phyloP scores from a whole-genome alignment of 495 filamentous ascomycete genomes.

The Hypoxylon fragiforme region DNA sequence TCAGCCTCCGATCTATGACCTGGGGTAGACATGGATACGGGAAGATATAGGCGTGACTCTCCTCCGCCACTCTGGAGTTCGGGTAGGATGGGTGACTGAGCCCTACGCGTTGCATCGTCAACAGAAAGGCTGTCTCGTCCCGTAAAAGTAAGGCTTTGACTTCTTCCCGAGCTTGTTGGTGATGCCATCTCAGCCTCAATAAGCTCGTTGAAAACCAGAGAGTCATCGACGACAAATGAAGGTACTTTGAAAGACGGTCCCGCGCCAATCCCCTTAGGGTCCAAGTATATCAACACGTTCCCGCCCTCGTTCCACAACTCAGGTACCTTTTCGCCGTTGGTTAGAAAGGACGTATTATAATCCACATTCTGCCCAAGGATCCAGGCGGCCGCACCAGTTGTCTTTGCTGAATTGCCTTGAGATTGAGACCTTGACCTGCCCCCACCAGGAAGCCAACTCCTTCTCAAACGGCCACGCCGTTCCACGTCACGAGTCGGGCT shows the following conservation, averaged over 20 bases:
- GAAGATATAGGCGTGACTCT: conserved; percentile 73
- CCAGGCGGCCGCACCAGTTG: conserved; percentile 58
- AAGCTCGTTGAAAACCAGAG: conserved; percentile 67
- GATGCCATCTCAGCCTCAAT: conserved; percentile 63
- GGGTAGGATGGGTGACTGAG: conserved; percentile 40
- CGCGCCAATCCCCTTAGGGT: conserved; percentile 64
- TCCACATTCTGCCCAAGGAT: conserved; percentile 60
- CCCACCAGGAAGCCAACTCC: conserved; percentile 51
- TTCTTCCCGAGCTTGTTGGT: conserved; percentile 44
- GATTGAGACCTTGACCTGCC: conserved; percentile 50
- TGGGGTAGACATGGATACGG: conserved; percentile 47
- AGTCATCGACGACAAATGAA: conserved; percentile 71
- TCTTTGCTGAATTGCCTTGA: conserved; percentile 25
- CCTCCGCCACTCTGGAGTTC: conserved; percentile 44
- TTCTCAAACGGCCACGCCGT: conserved; percentile 39
- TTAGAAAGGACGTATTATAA: conserved; percentile 62
- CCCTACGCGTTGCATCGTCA: conserved; percentile 48
- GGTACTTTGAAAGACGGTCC: conserved; percentile 79
- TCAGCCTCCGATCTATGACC: conserved; percentile 57
- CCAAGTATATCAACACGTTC: conserved; percentile 83
- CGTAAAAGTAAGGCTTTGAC: conserved; percentile 45
- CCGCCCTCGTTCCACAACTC: conserved; percentile 89
- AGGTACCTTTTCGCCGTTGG: conserved; percentile 66
- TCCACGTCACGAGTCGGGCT: conserved; percentile 37
- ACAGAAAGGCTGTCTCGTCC: conserved; percentile 44